Percentiles rank a stretch among this genome's conserved stretches.
Evolutionary conservation across 2,329 filamentous ascomycete genomes (phyloP).

Genomic region (Cercospora citrullina): DNA sequence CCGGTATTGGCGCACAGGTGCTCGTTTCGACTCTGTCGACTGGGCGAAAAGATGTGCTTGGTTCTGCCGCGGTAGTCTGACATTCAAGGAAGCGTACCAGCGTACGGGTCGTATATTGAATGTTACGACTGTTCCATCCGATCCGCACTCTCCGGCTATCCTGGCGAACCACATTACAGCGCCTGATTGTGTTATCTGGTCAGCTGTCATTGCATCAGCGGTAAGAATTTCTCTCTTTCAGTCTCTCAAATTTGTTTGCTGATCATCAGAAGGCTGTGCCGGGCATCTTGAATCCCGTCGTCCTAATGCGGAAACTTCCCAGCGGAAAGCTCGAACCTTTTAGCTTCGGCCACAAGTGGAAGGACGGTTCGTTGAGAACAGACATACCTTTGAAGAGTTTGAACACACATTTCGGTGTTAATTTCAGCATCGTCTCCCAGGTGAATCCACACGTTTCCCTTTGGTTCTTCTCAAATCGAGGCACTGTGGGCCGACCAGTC

Average conservation of each 20-base stretch:
- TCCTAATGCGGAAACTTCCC: conserved; percentile 82
- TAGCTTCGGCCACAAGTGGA: conserved; percentile 99
- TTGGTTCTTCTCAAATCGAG: conserved; percentile 96
- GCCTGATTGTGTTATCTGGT: conserved; percentile 98
- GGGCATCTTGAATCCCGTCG: conserved; percentile 91
- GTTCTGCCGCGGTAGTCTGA: conserved; percentile 90
- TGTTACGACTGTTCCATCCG: conserved; percentile 91
- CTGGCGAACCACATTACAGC: conserved; percentile 93
- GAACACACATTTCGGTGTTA: conserved; percentile 97
- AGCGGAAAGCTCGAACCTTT: conserved; percentile 81
- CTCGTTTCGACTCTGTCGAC: conserved; percentile 87
- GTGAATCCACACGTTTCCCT: conserved; percentile 98
- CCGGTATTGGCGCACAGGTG: conserved; percentile 90
- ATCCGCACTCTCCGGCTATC: conserved; percentile 89
- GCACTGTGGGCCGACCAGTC: conserved; percentile 86
- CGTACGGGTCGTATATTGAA: conserved; percentile 92
- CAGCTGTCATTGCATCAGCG: conserved; percentile 88
- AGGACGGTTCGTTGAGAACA: conserved; percentile 89
- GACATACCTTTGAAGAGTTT: conserved; percentile 93
- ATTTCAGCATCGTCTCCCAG: conserved; percentile 84
- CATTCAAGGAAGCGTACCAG: conserved; percentile 92
- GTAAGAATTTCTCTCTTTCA: neutral
- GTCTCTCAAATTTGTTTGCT: neutral
- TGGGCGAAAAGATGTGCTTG: conserved; percentile 85
- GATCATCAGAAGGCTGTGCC: conserved; percentile 66